Base-by-base conservation (phyloP, 179 eudicot genomes). In the Beta corolliflora region DNA sequence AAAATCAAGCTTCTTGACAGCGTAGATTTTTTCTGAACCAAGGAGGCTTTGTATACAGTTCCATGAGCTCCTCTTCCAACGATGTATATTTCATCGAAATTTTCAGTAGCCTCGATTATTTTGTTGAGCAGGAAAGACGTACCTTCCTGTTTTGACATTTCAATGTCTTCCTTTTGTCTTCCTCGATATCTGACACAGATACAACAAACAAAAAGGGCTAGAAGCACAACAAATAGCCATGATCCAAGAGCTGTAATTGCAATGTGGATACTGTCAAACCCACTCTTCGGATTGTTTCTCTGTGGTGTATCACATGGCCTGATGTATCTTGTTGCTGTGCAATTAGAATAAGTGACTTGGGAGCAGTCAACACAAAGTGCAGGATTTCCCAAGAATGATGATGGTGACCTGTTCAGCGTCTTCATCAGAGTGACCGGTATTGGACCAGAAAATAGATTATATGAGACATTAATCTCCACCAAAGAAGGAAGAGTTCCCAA, bases 51-150 rank as follows among this genome's bases (percentile, higher is more conserved):
- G 64, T 93, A 95, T 11, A 95, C 97, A 16, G 83, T 87, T 71
- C 97, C 98, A 82, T 92, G 97, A 21, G 94, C 97, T 77, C 98
- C 98, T 84, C 87, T 93, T 83, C 98, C 98, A 48, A 93, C 84
- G 68, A 93, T 80, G 76, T 90, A 89, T 80, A 69, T 85, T 41
- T 89, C 90, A 63, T 88, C 80, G 19, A 93, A 87, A 71, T 90
- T 92, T 66, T 83, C 93, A 1, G 98, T 92, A 53, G 91, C 93
- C 78, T 85, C 92, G 86, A 93, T 85, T 75, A 92, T 81, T 80
- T 83, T 89, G 67, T 79, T 85, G 67, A 93, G 81, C 74, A 88
- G 83, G 46, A 91, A 77, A 19, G 91, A 87, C 53, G 91, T 78
- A 25, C 92, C 92, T 78, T 88, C 91, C 71, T 91, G 82, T 65